Conservation (phyloP, 2,329 filamentous ascomycete species). For the Botryosphaeria dothidea region DNA sequence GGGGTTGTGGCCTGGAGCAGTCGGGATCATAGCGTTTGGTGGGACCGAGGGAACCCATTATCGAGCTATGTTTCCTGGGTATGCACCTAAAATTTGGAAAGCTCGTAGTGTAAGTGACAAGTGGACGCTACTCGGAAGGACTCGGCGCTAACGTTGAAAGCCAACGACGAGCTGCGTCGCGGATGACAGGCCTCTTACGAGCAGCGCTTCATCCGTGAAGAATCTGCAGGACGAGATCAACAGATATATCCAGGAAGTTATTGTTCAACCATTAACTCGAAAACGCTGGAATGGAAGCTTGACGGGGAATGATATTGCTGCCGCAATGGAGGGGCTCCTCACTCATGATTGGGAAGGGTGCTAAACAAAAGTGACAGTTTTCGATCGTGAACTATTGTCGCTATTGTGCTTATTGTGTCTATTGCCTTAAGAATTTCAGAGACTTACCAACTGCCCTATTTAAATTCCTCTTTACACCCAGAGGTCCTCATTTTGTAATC, state of each 20-base stretch:
- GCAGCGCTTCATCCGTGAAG: not conserved
- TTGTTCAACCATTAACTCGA: not conserved
- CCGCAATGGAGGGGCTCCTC: not conserved
- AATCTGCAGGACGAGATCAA: not conserved
- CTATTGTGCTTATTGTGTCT: no score
- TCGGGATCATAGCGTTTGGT: not conserved
- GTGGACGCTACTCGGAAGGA: no score
- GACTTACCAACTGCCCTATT: no score
- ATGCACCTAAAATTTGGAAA: not conserved
- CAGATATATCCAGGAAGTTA: not conserved
- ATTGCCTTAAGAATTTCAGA: no score
- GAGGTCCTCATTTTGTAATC: no score
- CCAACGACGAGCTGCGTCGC: not conserved
- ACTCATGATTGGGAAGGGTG: not conserved
- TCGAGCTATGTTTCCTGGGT: not conserved
- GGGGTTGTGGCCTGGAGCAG: not conserved
- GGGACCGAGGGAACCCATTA: not conserved
- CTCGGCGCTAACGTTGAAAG: not conserved
- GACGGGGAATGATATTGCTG: not conserved
- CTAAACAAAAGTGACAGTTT: not conserved
- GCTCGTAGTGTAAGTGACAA: not conserved
- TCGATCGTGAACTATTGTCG: no score
- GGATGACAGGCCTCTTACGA: not conserved
- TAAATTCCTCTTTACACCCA: no score
- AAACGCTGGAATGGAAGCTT: not conserved